These are phyloP conservation scores for Fusarium avenaceum DNA, from an alignment of 2,329 filamentous ascomycete genomes.

Conservation along the genomic window DNA sequence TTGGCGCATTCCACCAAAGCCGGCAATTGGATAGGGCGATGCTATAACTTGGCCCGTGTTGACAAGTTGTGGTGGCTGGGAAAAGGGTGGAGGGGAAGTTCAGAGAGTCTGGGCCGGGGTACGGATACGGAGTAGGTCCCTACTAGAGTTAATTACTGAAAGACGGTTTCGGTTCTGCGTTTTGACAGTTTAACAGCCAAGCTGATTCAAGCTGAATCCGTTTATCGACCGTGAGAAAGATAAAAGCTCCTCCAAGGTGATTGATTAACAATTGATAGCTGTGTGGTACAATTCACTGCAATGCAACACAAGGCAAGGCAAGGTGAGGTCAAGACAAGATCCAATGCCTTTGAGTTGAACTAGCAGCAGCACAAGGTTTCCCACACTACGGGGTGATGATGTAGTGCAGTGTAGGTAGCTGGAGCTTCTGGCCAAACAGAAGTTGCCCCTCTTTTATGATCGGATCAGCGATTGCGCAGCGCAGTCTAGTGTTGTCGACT, in stretches of 20 bases:
- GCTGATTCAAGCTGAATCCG: neutral
- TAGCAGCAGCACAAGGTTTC: conserved; percentile 41
- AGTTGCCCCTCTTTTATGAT: conserved; percentile 44
- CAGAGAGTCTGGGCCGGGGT: conserved; percentile 1
- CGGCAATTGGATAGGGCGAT: conserved; percentile 41
- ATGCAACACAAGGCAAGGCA: neutral
- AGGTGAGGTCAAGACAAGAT: neutral
- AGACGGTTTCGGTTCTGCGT: conserved; percentile 6
- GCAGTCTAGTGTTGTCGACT: neutral
- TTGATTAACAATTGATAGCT: conserved; percentile 2
- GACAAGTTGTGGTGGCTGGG: conserved; percentile 29
- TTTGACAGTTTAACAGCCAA: conserved; percentile 7
- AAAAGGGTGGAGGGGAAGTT: conserved; percentile 29
- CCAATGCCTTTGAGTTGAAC: conserved; percentile 3
- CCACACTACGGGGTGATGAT: conserved; percentile 33
- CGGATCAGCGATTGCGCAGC: conserved; percentile 34
- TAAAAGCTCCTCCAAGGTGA: neutral
- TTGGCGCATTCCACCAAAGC: conserved; percentile 43
- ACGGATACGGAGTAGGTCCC: neutral
- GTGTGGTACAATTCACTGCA: conserved; percentile 3
- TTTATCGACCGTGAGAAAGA: neutral
- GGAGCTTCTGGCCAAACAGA: conserved; percentile 36
- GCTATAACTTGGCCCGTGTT: conserved; percentile 18
- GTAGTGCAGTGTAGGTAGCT: conserved; percentile 26
- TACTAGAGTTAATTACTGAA: neutral